Conservation (phyloP, 495 filamentous ascomycete genomes). For the Trichoderma asperelloides region DNA sequence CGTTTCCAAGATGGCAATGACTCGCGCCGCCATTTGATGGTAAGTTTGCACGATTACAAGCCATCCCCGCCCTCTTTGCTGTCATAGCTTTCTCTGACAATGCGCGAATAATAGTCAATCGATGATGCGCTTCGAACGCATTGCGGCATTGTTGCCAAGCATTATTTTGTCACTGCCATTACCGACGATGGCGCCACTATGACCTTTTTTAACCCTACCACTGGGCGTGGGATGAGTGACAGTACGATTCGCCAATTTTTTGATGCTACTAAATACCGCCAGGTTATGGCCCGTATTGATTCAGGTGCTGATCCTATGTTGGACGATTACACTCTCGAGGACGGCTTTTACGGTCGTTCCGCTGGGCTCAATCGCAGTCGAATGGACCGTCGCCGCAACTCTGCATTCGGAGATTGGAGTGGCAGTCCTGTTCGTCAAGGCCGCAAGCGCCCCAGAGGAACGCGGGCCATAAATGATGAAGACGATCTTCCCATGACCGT, state of each 20-base stretch:
- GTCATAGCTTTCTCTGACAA: constrained; percentile 5
- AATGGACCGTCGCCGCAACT: constrained; percentile 6
- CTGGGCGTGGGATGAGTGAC: constrained; percentile 11
- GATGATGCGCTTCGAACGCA: constrained; percentile 28
- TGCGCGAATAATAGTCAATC: constrained; percentile 24
- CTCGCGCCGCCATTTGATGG: constrained; percentile 12
- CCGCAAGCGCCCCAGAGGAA: constrained; percentile 29
- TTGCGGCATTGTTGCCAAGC: constrained; percentile 26
- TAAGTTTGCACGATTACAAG: constrained; percentile 10
- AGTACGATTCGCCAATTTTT: constrained; percentile 23
- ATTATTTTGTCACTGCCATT: constrained; percentile 29
- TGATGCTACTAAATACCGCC: constrained; percentile 20
- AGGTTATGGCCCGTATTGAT: constrained; percentile 15
- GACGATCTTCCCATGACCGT: constrained; percentile 21
- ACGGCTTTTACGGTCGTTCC: neutral
- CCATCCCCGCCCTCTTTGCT: neutral
- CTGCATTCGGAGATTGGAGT: constrained; percentile 19
- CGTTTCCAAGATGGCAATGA: constrained; percentile 12
- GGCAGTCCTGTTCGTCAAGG: constrained; percentile 14
- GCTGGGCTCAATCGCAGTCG: neutral
- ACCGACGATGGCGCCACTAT: constrained; percentile 23
- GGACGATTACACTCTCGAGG: neutral
- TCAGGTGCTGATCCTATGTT: constrained; percentile 11
- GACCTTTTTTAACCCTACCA: constrained; percentile 24
- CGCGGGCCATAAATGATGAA: constrained; percentile 17